phyloP scores from a whole-genome alignment of 495 filamentous ascomycete species.

The Viridothelium virens region DNA sequence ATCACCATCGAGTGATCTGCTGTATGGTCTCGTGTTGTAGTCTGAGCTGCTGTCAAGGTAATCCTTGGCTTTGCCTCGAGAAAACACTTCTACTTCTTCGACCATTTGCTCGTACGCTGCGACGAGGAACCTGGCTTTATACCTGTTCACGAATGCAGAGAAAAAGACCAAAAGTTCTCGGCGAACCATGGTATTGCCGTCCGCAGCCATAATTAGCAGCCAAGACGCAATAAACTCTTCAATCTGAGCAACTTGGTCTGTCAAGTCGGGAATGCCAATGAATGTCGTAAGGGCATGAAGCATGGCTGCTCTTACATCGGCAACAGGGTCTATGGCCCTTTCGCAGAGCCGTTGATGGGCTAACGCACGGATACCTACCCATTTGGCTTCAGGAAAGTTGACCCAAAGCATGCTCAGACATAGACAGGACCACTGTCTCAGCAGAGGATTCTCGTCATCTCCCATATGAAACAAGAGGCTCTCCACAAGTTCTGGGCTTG shows the following conservation, averaged over 20 bases:
- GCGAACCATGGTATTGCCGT: slow-evolving; percentile 86
- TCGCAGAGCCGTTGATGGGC: slow-evolving; percentile 71
- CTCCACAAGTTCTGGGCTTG: slow-evolving; percentile 75
- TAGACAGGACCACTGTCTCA: slow-evolving; percentile 94
- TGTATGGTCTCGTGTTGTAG: slow-evolving; percentile 17
- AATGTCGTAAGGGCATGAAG: slow-evolving; percentile 88
- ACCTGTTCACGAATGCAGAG: slow-evolving; percentile 81
- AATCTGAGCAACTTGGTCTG: slow-evolving; percentile 32
- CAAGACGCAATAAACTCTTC: slow-evolving; percentile 83
- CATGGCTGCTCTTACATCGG: slow-evolving; percentile 93
- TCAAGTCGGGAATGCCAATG: slow-evolving; percentile 86
- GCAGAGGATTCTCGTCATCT: slow-evolving; percentile 75
- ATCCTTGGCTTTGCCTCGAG: background rate
- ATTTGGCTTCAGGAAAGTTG: slow-evolving; percentile 85
- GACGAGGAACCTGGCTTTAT: slow-evolving; percentile 86
- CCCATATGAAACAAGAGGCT: slow-evolving; percentile 73
- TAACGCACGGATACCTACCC: slow-evolving; percentile 76
- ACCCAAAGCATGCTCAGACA: slow-evolving; percentile 94
- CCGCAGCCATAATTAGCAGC: slow-evolving; percentile 75
- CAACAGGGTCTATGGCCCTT: slow-evolving; percentile 76
- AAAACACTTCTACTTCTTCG: slow-evolving; percentile 48
- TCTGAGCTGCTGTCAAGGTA: background rate
- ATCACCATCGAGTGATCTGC: background rate
- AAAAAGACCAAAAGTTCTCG: slow-evolving; percentile 91
- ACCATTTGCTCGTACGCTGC: slow-evolving; percentile 84